Evolutionary conservation across 2,329 filamentous ascomycete species (phyloP).

Genomic region (Dactylonectria estremocensis): DNA sequence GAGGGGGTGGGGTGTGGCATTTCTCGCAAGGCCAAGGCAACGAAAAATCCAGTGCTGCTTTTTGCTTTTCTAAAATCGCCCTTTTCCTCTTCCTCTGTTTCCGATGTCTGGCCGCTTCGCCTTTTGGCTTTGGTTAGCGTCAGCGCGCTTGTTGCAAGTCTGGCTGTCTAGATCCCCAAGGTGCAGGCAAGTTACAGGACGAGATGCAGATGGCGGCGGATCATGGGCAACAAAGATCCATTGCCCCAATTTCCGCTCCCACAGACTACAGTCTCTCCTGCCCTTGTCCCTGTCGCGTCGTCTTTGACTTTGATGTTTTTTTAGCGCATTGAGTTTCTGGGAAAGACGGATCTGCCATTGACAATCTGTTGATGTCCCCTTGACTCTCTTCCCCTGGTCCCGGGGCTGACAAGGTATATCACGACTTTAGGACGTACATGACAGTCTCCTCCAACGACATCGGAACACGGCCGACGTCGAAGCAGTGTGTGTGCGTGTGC

Average conservation of each 20-base stretch:
- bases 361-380: conserved; percentile 20
- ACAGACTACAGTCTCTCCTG: conserved; percentile 24
- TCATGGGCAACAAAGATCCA: conserved; percentile 35
- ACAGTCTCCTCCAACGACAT: conserved; percentile 36
- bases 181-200: conserved; percentile 32
- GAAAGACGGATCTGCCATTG: conserved; percentile 33
- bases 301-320: conserved; percentile 24
- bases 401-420: conserved; percentile 34
- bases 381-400: conserved; percentile 34
- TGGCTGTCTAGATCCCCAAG: conserved; percentile 34
- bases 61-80: conserved; percentile 37
- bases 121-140: conserved; percentile 49
- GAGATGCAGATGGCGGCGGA: conserved; percentile 41
- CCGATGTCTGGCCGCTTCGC: conserved; percentile 1
- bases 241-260: conserved; percentile 33
- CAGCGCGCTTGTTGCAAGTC: conserved; percentile 51
- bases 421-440: conserved; percentile 25
- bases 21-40: conserved; percentile 28
- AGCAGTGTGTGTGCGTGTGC: conserved; percentile 41
- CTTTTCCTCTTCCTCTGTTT: conserved; percentile 10
- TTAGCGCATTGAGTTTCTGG: conserved; percentile 19
- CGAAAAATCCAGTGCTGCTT: conserved; percentile 54
- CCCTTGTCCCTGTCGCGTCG: conserved; percentile 22
- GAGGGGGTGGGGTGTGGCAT: conserved; percentile 39
- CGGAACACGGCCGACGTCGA: conserved; percentile 47